phyloP scores from a whole-genome alignment of 495 filamentous ascomycete genomes.

The Talaromyces liani region DNA sequence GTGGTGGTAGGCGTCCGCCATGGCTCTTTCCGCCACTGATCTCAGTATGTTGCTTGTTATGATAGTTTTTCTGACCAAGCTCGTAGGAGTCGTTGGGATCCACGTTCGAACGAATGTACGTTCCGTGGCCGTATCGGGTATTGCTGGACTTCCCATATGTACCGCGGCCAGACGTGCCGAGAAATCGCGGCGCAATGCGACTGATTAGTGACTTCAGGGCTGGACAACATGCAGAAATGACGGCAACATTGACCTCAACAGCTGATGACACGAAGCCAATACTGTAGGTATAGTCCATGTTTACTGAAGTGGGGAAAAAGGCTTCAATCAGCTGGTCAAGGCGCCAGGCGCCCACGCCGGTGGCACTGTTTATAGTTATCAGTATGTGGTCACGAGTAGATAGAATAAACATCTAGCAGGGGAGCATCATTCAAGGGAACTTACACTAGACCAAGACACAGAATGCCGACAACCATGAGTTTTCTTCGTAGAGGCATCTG shows the following conservation, averaged over 20 bases:
- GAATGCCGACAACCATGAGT: slow-evolving; percentile 33
- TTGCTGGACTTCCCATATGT: neutral
- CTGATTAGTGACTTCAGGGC: slow-evolving; percentile 19
- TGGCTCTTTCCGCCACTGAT: neutral
- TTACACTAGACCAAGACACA: slow-evolving; percentile 35
- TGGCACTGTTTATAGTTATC: slow-evolving; percentile 31
- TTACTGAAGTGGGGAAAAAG: slow-evolving; percentile 9
- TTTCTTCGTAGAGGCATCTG: slow-evolving; percentile 37
- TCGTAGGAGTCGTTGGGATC: neutral
- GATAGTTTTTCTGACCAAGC: neutral
- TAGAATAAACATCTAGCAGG: neutral
- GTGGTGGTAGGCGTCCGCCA: neutral
- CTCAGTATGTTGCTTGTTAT: neutral
- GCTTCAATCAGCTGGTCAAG: slow-evolving; percentile 18
- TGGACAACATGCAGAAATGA: slow-evolving; percentile 41
- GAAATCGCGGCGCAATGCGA: slow-evolving; percentile 6
- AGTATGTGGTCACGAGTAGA: neutral
- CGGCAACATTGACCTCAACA: slow-evolving; percentile 47
- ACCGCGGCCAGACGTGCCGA: neutral
- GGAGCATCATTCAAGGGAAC: slow-evolving; percentile 9
- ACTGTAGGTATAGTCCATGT: slow-evolving; percentile 21
- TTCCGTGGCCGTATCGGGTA: neutral
- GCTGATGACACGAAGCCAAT: slow-evolving; percentile 45
- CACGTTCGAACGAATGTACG: neutral
- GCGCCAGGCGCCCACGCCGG: slow-evolving; percentile 34